phyloP scores from a whole-genome alignment of 129 eudicot genomes.

The Lactuca sativa region DNA sequence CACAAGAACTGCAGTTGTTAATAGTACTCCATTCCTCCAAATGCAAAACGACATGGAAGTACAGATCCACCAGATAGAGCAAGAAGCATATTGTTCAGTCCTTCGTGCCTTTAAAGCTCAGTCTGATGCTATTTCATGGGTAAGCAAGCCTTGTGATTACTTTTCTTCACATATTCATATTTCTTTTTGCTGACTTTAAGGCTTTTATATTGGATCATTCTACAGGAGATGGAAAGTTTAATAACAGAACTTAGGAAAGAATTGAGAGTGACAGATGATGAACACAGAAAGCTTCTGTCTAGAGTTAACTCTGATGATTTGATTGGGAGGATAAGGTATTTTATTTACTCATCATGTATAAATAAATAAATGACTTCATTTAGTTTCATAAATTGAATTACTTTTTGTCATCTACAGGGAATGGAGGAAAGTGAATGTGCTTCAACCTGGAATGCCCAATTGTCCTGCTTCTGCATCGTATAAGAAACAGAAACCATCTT shows the following conservation, averaged over 20 bases:
- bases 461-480: conserved; percentile 54
- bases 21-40: conserved; percentile 35
- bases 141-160: conserved; percentile 10
- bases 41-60: conserved; percentile 62
- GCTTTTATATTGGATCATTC: not conserved
- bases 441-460: conserved; percentile 24
- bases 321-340: conserved; percentile 68
- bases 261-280: conserved; percentile 82
- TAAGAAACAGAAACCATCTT: conserved; percentile 66
- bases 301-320: conserved; percentile 78
- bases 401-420: conserved; percentile 41
- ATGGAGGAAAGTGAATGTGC: conserved; percentile 68
- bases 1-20: conserved; percentile 49
- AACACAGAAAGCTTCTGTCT: conserved; percentile 76
- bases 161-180: too few species aligned
- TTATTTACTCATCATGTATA: conserved; percentile 11
- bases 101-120: conserved; percentile 94
- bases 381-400: too few species aligned
- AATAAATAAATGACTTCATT: not conserved
- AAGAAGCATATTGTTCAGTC: conserved; percentile 87
- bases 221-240: conserved; percentile 85
- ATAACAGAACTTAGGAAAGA: conserved; percentile 93
- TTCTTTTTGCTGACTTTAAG: too few species aligned
- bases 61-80: conserved; percentile 81
- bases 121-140: conserved; percentile 92